Percentiles rank a stretch among this genome's conserved stretches.
Evolutionary conservation across 805 yeast genomes (phyloP).

Genomic region (Suhomyces sp.): DNA sequence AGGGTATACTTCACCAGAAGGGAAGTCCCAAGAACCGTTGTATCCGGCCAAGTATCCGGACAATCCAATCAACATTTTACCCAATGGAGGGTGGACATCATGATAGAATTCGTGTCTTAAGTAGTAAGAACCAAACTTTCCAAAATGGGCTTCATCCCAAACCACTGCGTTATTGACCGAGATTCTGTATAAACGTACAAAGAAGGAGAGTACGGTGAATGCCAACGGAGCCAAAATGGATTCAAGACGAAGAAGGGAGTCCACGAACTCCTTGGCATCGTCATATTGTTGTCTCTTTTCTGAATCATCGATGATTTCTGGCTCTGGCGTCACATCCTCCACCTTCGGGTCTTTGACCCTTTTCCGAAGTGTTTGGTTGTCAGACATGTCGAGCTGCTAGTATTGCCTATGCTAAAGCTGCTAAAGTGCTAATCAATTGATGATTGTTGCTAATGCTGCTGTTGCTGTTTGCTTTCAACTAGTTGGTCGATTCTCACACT

Average conservation of each 20-base stretch:
- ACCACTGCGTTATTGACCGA: constrained; percentile 75
- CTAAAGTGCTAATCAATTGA: too few species aligned
- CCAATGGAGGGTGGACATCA: constrained; percentile 97
- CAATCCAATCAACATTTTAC: constrained; percentile 87
- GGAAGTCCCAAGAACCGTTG: constrained; percentile 87
- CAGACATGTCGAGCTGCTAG: constrained; percentile 17
- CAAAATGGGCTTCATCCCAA: constrained; percentile 98
- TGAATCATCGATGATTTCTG: constrained; percentile 8
- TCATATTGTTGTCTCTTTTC: constrained; percentile 25
- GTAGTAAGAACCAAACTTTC: constrained; percentile 92
- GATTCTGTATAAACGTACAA: constrained; percentile 71
- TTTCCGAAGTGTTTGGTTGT: constrained; percentile 19
- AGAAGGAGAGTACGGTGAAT: constrained; percentile 36
- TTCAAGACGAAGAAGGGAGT: constrained; percentile 22
- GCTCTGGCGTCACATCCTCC: constrained; percentile 6
- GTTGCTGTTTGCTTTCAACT: too few species aligned
- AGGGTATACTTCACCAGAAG: constrained; percentile 77
- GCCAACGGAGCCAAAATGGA: constrained; percentile 32
- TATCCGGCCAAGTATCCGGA: constrained; percentile 85
- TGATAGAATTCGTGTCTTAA: constrained; percentile 85
- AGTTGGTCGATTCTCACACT: too few species aligned
- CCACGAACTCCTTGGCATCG: constrained; percentile 27
- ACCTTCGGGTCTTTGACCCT: constrained; percentile 13
- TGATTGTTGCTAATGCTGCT: too few species aligned
- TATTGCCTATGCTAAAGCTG: too few species aligned